phyloP scores from a whole-genome alignment of 768 basidiomycete species.

The Leccinum uliginosum region DNA sequence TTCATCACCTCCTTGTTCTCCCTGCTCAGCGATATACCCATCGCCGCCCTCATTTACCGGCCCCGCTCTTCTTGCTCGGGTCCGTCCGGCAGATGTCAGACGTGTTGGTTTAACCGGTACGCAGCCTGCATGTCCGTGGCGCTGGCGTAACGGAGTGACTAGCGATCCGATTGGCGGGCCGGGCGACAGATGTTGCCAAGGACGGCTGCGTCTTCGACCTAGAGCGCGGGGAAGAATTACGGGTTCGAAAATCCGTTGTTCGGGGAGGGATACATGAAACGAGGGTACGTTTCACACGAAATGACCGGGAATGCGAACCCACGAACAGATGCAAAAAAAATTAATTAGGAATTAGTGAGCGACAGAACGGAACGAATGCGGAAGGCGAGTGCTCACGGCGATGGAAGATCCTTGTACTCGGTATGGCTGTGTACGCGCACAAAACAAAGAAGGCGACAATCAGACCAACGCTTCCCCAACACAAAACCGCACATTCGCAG shows the following conservation, averaged over 20 bases:
- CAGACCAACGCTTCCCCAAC: background rate
- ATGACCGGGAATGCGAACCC: background rate
- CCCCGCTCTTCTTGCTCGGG: slow-evolving; percentile 50
- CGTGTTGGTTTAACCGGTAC: slow-evolving; percentile 46
- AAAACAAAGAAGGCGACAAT: background rate
- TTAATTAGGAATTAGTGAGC: background rate
- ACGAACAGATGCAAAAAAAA: background rate
- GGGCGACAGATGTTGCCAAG: slow-evolving; percentile 42
- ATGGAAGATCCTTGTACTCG: slow-evolving; percentile 54
- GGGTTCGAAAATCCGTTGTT: background rate
- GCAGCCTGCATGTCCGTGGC: slow-evolving; percentile 46
- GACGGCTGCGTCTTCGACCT: slow-evolving; percentile 36
- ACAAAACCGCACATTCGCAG: slow-evolving; percentile 11
- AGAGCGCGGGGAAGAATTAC: background rate
- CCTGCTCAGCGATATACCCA: slow-evolving; percentile 35
- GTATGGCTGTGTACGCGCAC: slow-evolving; percentile 36
- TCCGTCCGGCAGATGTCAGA: slow-evolving; percentile 56
- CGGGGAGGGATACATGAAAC: background rate
- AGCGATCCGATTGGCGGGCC: slow-evolving; percentile 40
- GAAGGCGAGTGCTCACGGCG: slow-evolving; percentile 34
- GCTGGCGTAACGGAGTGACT: slow-evolving; percentile 47
- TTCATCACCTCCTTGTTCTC: slow-evolving; percentile 8
- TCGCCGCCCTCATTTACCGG: slow-evolving; percentile 44
- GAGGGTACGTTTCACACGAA: background rate
- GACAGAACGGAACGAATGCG: background rate